Evolutionary conservation across 257 asterid genomes (phyloP).

Genomic region (Nicotiana benthamiana): DNA sequence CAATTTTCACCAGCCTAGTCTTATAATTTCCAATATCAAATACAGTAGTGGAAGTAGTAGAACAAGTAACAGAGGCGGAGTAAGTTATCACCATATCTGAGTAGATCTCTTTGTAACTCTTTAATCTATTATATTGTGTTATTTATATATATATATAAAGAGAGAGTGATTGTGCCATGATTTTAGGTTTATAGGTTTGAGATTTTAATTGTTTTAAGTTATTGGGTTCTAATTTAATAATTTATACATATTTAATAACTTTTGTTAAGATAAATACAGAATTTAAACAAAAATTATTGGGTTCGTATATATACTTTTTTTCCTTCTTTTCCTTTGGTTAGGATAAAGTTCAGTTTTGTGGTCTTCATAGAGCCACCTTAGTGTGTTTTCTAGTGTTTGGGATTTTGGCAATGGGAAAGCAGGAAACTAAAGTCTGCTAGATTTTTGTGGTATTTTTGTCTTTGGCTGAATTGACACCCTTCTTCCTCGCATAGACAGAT

Average conservation of each 20-base stretch:
- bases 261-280: too few relatives aligned
- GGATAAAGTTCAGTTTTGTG: background rate
- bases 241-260: too few relatives aligned
- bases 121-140: background rate
- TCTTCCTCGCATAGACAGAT: too few relatives aligned
- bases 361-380: background rate
- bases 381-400: background rate
- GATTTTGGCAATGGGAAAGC: background rate
- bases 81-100: slow-evolving; percentile 17
- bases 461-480: too few relatives aligned
- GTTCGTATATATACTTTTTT: too few relatives aligned
- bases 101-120: background rate
- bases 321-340: background rate
- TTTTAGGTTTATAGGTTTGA: too few relatives aligned
- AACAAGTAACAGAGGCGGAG: slow-evolving; percentile 16
- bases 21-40: slow-evolving; percentile 36
- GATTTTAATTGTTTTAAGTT: too few relatives aligned
- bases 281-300: too few relatives aligned
- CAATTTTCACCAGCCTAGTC: slow-evolving; percentile 30
- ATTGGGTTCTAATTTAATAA: too few relatives aligned
- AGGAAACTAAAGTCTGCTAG: background rate
- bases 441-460: background rate
- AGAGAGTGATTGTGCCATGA: too few relatives aligned
- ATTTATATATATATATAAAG: background rate
- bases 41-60: slow-evolving; percentile 23